phyloP scores from a whole-genome alignment of 495 filamentous ascomycete genomes.

The Neurospora pannonica region DNA sequence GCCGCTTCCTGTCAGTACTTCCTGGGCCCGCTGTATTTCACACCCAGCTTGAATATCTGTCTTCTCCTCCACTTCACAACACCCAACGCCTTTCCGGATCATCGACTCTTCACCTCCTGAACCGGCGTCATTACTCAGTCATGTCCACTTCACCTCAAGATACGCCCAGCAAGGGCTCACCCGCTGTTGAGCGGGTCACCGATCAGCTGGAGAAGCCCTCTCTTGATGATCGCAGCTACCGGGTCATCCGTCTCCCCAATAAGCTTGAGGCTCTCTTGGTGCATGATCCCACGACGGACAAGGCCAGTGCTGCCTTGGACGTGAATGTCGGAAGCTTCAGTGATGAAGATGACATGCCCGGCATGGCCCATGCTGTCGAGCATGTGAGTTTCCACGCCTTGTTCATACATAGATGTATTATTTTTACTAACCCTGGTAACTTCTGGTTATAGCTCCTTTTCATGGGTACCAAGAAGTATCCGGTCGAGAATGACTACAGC shows the following conservation, averaged over 20 bases:
- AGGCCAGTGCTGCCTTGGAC: constrained; percentile 89
- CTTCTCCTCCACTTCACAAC: constrained; percentile 2
- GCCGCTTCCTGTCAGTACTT: not conserved
- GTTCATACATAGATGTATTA: not conserved
- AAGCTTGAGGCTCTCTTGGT: constrained; percentile 90
- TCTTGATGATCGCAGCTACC: constrained; percentile 80
- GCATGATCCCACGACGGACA: constrained; percentile 92
- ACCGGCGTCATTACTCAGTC: constrained; percentile 1
- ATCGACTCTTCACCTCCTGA: not conserved
- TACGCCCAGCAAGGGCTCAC: constrained; percentile 16
- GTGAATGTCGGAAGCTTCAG: constrained; percentile 95
- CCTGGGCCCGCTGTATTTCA: not conserved
- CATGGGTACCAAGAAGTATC: constrained; percentile 99
- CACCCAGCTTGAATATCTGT: constrained; percentile 1
- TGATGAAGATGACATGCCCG: constrained; percentile 84
- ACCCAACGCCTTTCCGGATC: not conserved
- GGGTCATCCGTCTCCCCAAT: constrained; percentile 78
- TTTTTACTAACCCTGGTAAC: constrained; percentile 11
- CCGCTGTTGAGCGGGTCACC: constrained; percentile 56
- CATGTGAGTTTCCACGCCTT: constrained; percentile 30
- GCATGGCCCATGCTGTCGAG: constrained; percentile 85
- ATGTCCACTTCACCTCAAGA: constrained; percentile 15
- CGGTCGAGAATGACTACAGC: constrained; percentile 91
- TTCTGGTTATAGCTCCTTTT: constrained; percentile 62
- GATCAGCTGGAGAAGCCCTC: constrained; percentile 78